Base-by-base conservation (phyloP, 306 rosid genomes). In the Cucurbita argyrosperma region DNA sequence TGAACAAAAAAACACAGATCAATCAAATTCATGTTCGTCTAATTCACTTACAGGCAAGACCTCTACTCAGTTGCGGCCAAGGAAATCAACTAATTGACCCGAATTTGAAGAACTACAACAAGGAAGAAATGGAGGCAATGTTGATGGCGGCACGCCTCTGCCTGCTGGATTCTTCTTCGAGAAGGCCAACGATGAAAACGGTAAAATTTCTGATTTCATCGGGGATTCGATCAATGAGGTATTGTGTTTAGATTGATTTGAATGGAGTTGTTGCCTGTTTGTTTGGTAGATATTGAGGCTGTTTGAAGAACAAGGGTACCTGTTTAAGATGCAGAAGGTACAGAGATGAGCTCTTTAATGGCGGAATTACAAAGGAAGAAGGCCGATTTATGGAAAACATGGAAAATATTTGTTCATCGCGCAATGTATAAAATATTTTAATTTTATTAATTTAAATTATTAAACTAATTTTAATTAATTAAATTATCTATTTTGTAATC, bases 61-160 rank as follows among this genome's bases (percentile, higher is more conserved):
- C 88, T 15, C 74, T 81, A 26, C 78, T 84, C 38, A 65, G 82
- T 59, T 63, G 59, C 21, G 85, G 85, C 59, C 26, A 74, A 5
- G 79, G 78, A 0, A 72, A 84, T 43, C 76, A 83, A 16, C 74
- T 84, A 10, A 78, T 85, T 37, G 86, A 82, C 62, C 88, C 88
- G 60, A 45, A 67, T 72, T 69, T 82, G 62, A 63, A 56, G 14
- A 77, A 82, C 43, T 85, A 77, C 55, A 72, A 80, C 66, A 82
- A 82, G 79, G 82, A 82, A 72, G 81, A 85, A 56, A 85, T 82
- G 82, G 74, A 70, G 37, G 58, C 70, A 13, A 82, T 82, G 88
- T 78, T 82, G 83, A 65, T 82, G 12, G 84, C 84, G 3, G 83
- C 84, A 0, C 84, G 83, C 77, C 82, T 85, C 42, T 85, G 78